Evolutionary conservation across 192 early-diverging fungal genomes (phyloP), one percentile per base, ranked within the genome.

Genomic region (Coemansia pectinata): DNA sequence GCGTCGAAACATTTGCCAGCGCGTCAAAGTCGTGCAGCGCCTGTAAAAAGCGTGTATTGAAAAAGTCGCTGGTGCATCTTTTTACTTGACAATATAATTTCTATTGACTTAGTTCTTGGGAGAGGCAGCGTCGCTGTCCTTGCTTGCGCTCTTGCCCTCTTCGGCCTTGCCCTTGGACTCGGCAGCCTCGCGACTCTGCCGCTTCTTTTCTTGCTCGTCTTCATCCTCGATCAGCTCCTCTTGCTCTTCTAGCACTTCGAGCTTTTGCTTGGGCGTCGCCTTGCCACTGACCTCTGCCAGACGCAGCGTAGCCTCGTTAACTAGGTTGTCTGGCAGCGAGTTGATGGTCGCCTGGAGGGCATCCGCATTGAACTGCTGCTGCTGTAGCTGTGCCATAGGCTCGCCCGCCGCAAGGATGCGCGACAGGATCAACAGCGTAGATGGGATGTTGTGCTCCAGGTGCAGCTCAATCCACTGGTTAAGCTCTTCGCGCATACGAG

Each of bases 221-320:
- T 98, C 97, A 67, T 97, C 95, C 69, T 92, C 92, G 70, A 98
- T 97, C 64, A 98, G 85, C 72, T 98, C 96, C 78, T 98, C 93
- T 81, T 98, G 97, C 78, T 98, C 90, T 65, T 96, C 90, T 58
- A 98, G 75, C 36, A 97, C 94, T 63, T 96, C 93, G 48, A 97
- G 87, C 83, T 95, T 93, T 77, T 97, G 94, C 84, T 95, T 93
- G 60, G 91, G 87, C 4, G 96, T 96, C n/a, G 93, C 92, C 27
- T 87, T 89, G 57, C 96, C 96, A 34, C 92, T 93, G 58, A 88
- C 86, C 62, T 97, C 95, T 2, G 91, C 88, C n/a, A 97, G 86
- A 63, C 94, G 88, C 71, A 96, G 72, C 58, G 93, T 91, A 1
- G 95, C 93, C 82, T 97, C 97, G 63, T 85, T 88, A 58, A 93